Percentiles rank a stretch among this genome's conserved stretches.
phyloP scores from a whole-genome alignment of 75 land plant genomes.

The Pinus albicaulis region DNA sequence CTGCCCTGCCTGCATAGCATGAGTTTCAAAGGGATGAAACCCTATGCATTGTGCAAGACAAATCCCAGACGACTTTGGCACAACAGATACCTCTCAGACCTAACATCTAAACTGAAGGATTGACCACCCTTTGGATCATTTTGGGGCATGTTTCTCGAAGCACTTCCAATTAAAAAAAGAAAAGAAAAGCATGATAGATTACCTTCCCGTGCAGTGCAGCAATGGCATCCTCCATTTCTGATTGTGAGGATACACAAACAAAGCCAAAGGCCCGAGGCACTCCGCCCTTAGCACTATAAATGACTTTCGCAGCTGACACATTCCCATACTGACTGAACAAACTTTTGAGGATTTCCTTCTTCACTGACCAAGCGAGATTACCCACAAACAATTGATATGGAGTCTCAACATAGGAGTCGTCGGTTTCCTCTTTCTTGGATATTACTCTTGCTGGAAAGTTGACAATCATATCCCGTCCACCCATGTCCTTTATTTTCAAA shows the following conservation, averaged over 20 bases:
- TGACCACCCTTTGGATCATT: constrained; percentile 16
- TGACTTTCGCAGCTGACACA: constrained; percentile 69
- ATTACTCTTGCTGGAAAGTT: constrained; percentile 20
- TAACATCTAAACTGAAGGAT: constrained; percentile 11
- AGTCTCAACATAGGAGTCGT: constrained; percentile 31
- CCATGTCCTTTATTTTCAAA: constrained; percentile 26
- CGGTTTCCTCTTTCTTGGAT: constrained; percentile 9
- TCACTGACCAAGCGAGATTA: constrained; percentile 79
- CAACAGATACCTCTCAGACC: too few relatives aligned
- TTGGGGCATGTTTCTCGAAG: constrained; percentile 8
- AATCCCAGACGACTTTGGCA: too few relatives aligned
- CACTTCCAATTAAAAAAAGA: too few relatives aligned
- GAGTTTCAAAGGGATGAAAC: too few relatives aligned
- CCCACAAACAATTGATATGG: constrained; percentile 78
- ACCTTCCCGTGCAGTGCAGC: constrained; percentile 76
- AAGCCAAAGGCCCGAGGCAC: constrained; percentile 89
- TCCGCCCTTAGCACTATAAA: constrained; percentile 67
- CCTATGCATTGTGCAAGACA: too few relatives aligned
- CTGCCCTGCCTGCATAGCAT: too few relatives aligned
- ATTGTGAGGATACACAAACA: constrained; percentile 54
- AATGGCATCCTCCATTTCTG: constrained; percentile 58
- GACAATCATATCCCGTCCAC: constrained; percentile 40
- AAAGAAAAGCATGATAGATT: neutral
- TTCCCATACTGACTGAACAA: constrained; percentile 59
- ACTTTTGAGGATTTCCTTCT: constrained; percentile 46